Evolutionary conservation across 2,329 filamentous ascomycete genomes (phyloP).

Genomic region (Neopestalotiopsis sp.): DNA sequence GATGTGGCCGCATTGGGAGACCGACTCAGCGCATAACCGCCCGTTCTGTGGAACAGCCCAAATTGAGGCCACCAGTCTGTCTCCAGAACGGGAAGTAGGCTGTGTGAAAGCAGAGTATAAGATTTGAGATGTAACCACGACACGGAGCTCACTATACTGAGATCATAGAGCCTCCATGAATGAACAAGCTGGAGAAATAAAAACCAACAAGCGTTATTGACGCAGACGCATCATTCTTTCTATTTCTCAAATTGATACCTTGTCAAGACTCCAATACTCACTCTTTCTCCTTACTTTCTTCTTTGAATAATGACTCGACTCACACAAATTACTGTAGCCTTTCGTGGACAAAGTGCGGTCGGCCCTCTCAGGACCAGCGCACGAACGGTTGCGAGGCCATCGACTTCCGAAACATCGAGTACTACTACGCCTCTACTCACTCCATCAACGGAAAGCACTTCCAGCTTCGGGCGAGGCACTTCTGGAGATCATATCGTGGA

Average conservation of each 20-base stretch:
- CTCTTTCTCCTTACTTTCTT: neutral
- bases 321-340: too few relatives aligned
- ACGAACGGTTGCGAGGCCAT: neutral
- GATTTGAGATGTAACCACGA: too few relatives aligned
- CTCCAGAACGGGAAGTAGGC: neutral
- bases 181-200: too few relatives aligned
- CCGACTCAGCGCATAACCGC: slow-evolving; percentile 6
- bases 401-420: neutral
- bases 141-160: neutral
- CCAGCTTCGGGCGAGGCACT: neutral
- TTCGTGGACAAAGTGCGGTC: too few relatives aligned
- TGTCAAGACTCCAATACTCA: neutral
- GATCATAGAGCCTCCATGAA: neutral
- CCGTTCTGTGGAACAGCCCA: neutral
- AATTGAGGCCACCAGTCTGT: neutral
- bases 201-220: too few relatives aligned
- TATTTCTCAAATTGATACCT: too few relatives aligned
- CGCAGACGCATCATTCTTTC: too few relatives aligned
- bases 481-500: too few relatives aligned
- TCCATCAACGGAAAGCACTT: neutral
- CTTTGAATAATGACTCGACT: neutral
- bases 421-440: neutral
- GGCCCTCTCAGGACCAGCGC: neutral
- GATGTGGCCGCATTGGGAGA: neutral
- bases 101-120: neutral